A percentile compares a stretch with the other conserved stretches of the same genome.
Evolutionary conservation across 2,329 filamentous ascomycete species (phyloP).

Genomic region (Tolypocladium ophioglossoides): DNA sequence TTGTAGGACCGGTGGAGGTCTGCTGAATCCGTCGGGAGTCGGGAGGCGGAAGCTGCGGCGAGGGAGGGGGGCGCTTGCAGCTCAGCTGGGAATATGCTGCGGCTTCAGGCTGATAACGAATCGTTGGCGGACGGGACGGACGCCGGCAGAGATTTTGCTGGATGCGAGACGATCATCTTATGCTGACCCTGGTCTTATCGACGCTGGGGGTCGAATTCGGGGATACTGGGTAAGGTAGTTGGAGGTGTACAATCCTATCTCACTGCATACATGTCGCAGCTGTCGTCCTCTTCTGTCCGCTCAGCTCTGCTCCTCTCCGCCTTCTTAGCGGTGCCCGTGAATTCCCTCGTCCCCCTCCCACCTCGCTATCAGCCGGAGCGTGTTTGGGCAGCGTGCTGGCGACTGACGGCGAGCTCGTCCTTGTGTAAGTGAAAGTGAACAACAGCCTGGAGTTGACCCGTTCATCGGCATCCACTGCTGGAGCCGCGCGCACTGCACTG

Average conservation of each 20-base stretch:
- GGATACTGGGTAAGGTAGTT: no score
- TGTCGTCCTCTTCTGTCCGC: not conserved
- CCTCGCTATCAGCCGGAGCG: no score
- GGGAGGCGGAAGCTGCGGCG: not conserved
- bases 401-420: no score
- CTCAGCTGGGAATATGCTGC: not conserved
- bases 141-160: not conserved
- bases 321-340: no score
- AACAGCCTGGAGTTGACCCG: not conserved
- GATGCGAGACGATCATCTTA: not conserved
- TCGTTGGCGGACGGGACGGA: not conserved
- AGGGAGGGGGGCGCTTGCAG: no score
- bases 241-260: not conserved
- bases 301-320: no score
- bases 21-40: not conserved
- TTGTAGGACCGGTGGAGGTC: not conserved
- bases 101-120: not conserved
- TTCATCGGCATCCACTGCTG: no score
- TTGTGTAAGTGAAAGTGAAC: no score
- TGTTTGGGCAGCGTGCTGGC: no score
- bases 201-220: not conserved
- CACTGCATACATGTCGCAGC: not conserved
- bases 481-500: no score
- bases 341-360: no score
- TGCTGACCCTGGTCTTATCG: not conserved